Conservation (phyloP, 306 rosid species). For the Prosopis cineraria region DNA sequence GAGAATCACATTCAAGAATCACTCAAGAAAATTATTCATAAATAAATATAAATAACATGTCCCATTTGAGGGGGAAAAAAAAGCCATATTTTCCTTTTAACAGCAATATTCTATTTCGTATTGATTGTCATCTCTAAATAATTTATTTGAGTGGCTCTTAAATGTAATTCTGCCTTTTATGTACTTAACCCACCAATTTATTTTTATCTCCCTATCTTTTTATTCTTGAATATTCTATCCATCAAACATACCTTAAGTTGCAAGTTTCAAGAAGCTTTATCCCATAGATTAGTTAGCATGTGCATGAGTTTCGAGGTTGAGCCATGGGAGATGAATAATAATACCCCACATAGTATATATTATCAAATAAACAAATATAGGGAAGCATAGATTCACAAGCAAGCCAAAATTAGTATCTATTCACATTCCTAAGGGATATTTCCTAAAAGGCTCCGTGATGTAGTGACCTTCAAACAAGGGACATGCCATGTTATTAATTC, state of each 20-base stretch:
- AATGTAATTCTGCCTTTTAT: too few species aligned
- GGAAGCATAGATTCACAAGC: constrained; percentile 9
- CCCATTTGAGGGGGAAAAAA: too few species aligned
- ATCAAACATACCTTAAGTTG: background rate
- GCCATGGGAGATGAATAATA: background rate
- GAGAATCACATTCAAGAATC: too few species aligned
- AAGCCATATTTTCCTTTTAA: too few species aligned
- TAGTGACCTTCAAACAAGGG: constrained; percentile 55
- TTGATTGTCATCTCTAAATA: too few species aligned
- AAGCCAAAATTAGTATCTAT: constrained; percentile 38
- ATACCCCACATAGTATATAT: background rate
- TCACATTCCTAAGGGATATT: constrained; percentile 28
- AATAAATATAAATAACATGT: too few species aligned
- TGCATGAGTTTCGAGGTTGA: constrained; percentile 3
- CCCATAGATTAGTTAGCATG: constrained; percentile 17
- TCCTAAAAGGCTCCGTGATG: constrained; percentile 36
- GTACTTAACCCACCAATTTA: too few species aligned
- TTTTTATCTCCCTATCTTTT: too few species aligned
- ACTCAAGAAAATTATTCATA: too few species aligned
- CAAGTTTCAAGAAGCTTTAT: constrained; percentile 38
- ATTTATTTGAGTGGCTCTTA: too few species aligned
- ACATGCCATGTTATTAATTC: constrained; percentile 29
- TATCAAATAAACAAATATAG: background rate
- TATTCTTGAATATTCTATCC: background rate
- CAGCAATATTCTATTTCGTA: too few species aligned